Conservation (phyloP, 1,284 basidiomycete species). For the Rhodotorula sp. region DNA sequence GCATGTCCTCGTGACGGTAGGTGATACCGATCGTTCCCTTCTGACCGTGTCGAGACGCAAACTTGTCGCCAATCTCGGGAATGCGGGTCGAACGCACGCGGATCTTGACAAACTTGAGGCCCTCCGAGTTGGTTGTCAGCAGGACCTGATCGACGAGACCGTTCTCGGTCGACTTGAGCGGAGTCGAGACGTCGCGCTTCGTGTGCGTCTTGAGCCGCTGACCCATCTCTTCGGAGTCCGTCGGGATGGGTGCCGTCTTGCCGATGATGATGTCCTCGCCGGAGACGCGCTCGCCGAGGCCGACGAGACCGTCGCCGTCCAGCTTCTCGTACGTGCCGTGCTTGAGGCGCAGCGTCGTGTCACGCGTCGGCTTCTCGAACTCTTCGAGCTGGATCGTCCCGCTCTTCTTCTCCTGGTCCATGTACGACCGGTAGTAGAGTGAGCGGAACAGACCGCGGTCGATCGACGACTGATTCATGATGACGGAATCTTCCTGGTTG, state of each 20-base stretch:
- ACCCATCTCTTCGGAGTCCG: slow-evolving; percentile 94
- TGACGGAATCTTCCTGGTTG: slow-evolving; percentile 99
- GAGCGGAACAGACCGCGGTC: slow-evolving; percentile 97
- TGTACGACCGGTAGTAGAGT: slow-evolving; percentile 92
- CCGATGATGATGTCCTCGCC: slow-evolving; percentile 99
- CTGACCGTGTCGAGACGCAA: slow-evolving; percentile 98
- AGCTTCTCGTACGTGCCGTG: slow-evolving; percentile 98
- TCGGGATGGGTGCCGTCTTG: slow-evolving; percentile 95
- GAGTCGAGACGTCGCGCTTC: slow-evolving; percentile 90
- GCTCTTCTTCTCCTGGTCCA: slow-evolving; percentile 96
- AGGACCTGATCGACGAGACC: slow-evolving; percentile 97
- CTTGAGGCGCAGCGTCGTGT: slow-evolving; percentile 93
- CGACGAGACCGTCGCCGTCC: slow-evolving; percentile 92
- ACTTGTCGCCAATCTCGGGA: slow-evolving; percentile 98
- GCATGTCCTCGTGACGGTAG: slow-evolving; percentile 99
- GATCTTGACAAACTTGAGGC: slow-evolving; percentile 98
- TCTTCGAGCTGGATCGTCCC: slow-evolving; percentile 89
- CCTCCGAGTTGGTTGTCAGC: slow-evolving; percentile 92
- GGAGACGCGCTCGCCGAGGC: slow-evolving; percentile 88
- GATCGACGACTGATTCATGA: slow-evolving; percentile 99
- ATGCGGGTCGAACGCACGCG: slow-evolving; percentile 92
- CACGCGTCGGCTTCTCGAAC: slow-evolving; percentile 93
- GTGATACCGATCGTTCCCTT: slow-evolving; percentile 99
- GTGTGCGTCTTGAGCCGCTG: slow-evolving; percentile 89
- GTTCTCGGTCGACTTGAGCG: slow-evolving; percentile 95